These are phyloP conservation scores for Penicillium pancosmium DNA, from an alignment of 495 filamentous ascomycete genomes.

Conservation along the genomic window DNA sequence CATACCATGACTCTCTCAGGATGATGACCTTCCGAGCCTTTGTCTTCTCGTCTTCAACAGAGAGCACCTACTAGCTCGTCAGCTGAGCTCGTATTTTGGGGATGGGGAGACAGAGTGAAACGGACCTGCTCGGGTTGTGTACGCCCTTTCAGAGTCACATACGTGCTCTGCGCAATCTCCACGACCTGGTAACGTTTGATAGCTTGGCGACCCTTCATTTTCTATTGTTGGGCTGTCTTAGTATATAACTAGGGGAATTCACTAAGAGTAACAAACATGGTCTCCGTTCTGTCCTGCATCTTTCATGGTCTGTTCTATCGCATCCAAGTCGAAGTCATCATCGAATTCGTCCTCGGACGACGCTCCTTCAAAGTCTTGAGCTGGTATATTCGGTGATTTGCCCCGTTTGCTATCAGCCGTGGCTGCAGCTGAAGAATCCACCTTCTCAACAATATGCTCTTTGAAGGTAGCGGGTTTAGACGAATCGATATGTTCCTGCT, in stretches of 20 bases:
- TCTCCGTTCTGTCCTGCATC: slow-evolving; percentile 35
- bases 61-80: slow-evolving; percentile 61
- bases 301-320: slow-evolving; percentile 46
- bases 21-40: slow-evolving; percentile 67
- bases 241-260: slow-evolving; percentile 37
- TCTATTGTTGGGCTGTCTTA: slow-evolving; percentile 50
- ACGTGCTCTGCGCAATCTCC: slow-evolving; percentile 66
- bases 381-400: slow-evolving; percentile 6
- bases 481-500: slow-evolving; percentile 55
- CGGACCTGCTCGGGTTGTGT: slow-evolving; percentile 71
- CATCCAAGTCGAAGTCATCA: slow-evolving; percentile 47
- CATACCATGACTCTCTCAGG: slow-evolving; percentile 83
- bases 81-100: slow-evolving; percentile 16
- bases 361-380: slow-evolving; percentile 12
- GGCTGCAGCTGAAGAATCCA: slow-evolving; percentile 3
- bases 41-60: slow-evolving; percentile 73
- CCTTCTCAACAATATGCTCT: slow-evolving; percentile 8
- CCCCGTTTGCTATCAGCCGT: neutral
- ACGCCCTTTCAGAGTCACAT: slow-evolving; percentile 62
- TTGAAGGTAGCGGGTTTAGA: slow-evolving; percentile 16
- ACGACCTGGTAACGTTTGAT: slow-evolving; percentile 84
- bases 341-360: slow-evolving; percentile 49
- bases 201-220: slow-evolving; percentile 58
- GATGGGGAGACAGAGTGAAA: neutral
- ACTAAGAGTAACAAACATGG: slow-evolving; percentile 50